Evolutionary conservation across 352 stramenopile species (phyloP).

Genomic region (Ophiocytium majus): DNA sequence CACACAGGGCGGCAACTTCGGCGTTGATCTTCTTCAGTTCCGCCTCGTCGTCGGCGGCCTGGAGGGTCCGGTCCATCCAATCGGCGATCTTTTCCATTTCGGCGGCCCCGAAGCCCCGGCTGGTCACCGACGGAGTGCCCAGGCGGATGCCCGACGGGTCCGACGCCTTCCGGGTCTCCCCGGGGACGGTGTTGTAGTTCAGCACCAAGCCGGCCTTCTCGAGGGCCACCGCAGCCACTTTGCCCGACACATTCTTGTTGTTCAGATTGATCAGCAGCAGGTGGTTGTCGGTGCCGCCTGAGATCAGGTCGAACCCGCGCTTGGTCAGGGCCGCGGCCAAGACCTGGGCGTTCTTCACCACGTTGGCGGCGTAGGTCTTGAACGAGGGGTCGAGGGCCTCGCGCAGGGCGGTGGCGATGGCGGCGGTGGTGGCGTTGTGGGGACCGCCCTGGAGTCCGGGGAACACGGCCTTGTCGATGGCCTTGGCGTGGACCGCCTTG

Average conservation of each 20-base stretch:
- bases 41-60: not conserved
- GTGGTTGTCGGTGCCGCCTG: constrained; percentile 96
- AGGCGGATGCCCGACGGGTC: not conserved
- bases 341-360: constrained; percentile 89
- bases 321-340: constrained; percentile 79
- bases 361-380: constrained; percentile 71
- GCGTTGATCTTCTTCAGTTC: not conserved
- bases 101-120: not conserved
- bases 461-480: constrained; percentile 93
- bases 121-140: not conserved
- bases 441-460: constrained; percentile 91
- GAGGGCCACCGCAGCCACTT: constrained; percentile 89
- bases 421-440: constrained; percentile 94
- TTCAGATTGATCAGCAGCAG: constrained; percentile 95
- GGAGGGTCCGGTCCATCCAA: not conserved
- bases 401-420: constrained; percentile 92
- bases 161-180: constrained; percentile 67
- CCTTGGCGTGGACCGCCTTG: constrained; percentile 65
- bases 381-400: constrained; percentile 72
- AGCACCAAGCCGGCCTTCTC: constrained; percentile 90
- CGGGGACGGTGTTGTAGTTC: constrained; percentile 96
- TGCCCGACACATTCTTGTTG: constrained; percentile 82
- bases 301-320: constrained; percentile 90
- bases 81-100: not conserved
- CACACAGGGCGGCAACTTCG: not conserved